Evolutionary conservation across 371 early-diverging fungal genomes (phyloP).

Genomic region (Haplosporangium sp.): DNA sequence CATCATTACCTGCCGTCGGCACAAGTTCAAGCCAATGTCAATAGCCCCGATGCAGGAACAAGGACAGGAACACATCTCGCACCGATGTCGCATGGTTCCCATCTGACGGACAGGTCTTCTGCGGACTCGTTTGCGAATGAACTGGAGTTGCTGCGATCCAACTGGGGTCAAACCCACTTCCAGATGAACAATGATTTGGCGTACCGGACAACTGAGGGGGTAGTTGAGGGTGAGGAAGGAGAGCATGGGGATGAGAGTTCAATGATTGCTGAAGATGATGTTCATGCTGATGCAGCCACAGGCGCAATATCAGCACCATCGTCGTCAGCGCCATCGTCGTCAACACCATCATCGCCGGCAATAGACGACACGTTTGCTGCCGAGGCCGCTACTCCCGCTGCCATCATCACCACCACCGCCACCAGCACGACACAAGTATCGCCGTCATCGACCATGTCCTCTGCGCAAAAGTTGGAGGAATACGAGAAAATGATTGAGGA

Average conservation of each 20-base stretch:
- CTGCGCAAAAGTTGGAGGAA: constrained; percentile 44
- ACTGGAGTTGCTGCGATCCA: constrained; percentile 48
- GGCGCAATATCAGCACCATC: background rate
- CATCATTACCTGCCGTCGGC: constrained; percentile 14
- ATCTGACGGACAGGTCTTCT: constrained; percentile 44
- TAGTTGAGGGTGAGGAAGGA: background rate
- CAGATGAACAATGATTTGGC: constrained; percentile 3
- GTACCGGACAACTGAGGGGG: constrained; percentile 3
- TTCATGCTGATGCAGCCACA: background rate
- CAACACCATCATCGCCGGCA: background rate
- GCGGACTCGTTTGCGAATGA: constrained; percentile 54
- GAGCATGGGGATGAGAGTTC: no score
- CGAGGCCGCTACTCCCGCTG: background rate
- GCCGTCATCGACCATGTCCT: constrained; percentile 4
- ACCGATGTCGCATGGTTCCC: constrained; percentile 37
- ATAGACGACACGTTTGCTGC: background rate
- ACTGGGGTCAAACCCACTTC: constrained; percentile 36
- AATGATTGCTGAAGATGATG: background rate
- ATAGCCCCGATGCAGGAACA: background rate
- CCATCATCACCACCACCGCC: background rate
- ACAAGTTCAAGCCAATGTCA: background rate
- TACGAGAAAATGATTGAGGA: constrained; percentile 47
- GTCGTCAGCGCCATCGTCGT: background rate
- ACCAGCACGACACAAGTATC: background rate
- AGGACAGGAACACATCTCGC: constrained; percentile 9